Evolutionary conservation across 345 rosid genomes (phyloP).

Genomic region (Eutrema heterophyllum): DNA sequence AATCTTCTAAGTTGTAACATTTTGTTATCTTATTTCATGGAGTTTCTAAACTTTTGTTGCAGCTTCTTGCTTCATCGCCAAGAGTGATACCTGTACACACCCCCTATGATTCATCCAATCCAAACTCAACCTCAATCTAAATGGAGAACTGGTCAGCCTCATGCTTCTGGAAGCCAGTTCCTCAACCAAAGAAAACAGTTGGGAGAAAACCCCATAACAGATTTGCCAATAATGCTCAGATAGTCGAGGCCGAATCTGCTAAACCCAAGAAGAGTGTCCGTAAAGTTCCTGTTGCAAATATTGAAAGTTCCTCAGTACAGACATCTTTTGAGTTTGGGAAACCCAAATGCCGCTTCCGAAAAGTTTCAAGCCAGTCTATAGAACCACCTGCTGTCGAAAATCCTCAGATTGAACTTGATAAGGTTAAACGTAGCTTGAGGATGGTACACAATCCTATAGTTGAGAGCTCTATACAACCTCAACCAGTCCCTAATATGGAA

Average conservation of each 20-base stretch:
- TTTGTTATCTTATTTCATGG: neutral
- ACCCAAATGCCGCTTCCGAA: slow-evolving; percentile 59
- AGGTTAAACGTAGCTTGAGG: slow-evolving; percentile 86
- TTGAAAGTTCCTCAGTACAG: slow-evolving; percentile 39
- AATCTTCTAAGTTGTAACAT: neutral
- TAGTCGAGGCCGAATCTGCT: slow-evolving; percentile 49
- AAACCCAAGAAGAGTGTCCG: slow-evolving; percentile 60
- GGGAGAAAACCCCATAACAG: slow-evolving; percentile 48
- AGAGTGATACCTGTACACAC: slow-evolving; percentile 52
- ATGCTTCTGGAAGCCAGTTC: slow-evolving; percentile 63
- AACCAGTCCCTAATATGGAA: slow-evolving; percentile 52
- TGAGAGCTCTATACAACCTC: slow-evolving; percentile 55
- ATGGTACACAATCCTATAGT: slow-evolving; percentile 70
- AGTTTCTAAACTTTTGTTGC: slow-evolving; percentile 9
- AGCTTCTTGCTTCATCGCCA: slow-evolving; percentile 80
- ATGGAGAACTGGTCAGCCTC: slow-evolving; percentile 79
- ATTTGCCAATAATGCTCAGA: slow-evolving; percentile 35
- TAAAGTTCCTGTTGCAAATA: slow-evolving; percentile 52
- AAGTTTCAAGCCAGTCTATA: slow-evolving; percentile 50
- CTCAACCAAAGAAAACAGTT: slow-evolving; percentile 49
- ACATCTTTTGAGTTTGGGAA: slow-evolving; percentile 58
- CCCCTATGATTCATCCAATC: slow-evolving; percentile 45
- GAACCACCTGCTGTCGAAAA: slow-evolving; percentile 59
- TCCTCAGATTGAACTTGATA: slow-evolving; percentile 84
- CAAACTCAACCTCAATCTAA: slow-evolving; percentile 71